Conservation (phyloP, 768 basidiomycete species). For the Lanmaoa rubissima region DNA sequence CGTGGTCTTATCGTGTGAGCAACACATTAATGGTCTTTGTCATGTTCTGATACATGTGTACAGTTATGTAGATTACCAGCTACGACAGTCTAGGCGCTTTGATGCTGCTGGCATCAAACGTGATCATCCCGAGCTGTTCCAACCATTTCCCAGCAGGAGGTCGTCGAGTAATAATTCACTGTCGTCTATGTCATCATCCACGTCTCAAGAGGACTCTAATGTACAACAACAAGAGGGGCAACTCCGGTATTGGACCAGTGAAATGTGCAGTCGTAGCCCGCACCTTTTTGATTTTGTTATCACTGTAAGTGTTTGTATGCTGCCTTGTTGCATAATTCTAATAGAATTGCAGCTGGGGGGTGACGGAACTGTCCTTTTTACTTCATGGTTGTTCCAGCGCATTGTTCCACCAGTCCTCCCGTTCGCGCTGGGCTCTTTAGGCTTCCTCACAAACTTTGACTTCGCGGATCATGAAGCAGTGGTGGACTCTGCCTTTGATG, state of each 20-base stretch:
- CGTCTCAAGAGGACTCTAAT: conserved; percentile 39
- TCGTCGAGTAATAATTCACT: conserved; percentile 65
- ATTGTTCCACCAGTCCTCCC: conserved; percentile 98
- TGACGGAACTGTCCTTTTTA: conserved; percentile 97
- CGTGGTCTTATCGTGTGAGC: conserved; percentile 87
- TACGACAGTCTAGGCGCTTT: conserved; percentile 86
- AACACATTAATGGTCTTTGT: conserved; percentile 13
- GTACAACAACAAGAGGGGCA: conserved; percentile 71
- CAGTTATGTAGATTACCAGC: conserved; percentile 93
- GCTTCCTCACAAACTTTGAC: conserved; percentile 97
- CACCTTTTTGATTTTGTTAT: conserved; percentile 98
- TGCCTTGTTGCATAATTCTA: conserved; percentile 3
- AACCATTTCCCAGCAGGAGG: conserved; percentile 72
- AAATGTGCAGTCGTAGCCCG: conserved; percentile 89
- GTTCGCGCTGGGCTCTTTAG: conserved; percentile 95
- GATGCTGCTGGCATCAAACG: conserved; percentile 86
- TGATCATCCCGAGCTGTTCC: conserved; percentile 86
- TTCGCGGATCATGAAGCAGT: conserved; percentile 82
- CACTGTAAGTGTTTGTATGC: conserved; percentile 59
- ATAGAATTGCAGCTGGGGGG: conserved; percentile 75
- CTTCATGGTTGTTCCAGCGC: conserved; percentile 98
- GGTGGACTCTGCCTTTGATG: conserved; percentile 85
- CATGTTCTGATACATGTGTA: conserved; percentile 14
- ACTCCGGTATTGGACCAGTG: conserved; percentile 94
- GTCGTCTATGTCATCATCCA: conserved; percentile 51